Evolutionary conservation across 2,329 filamentous ascomycete genomes (phyloP).

Genomic region (Harringtonia aguacate): DNA sequence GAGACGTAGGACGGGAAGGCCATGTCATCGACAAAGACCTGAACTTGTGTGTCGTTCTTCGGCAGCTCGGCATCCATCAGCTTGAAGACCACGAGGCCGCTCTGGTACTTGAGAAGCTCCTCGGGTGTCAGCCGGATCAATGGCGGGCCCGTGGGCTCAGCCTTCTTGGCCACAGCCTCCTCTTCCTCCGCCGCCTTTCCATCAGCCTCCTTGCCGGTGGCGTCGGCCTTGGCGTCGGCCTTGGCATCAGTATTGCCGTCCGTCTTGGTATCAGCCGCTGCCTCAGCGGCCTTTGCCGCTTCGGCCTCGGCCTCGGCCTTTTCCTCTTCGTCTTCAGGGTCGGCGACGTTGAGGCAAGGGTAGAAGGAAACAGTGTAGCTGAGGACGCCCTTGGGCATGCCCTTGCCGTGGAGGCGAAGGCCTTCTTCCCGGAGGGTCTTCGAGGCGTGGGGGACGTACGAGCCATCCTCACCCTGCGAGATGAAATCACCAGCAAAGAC

Average conservation of each 20-base stretch:
- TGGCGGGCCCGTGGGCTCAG: conserved; percentile 38
- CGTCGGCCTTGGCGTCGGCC: conserved; percentile 4
- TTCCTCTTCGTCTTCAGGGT: conserved; percentile 76
- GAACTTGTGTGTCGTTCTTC: conserved; percentile 63
- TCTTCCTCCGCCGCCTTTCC: conserved; percentile 12
- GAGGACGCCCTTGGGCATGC: conserved; percentile 66
- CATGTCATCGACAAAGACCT: conserved; percentile 91
- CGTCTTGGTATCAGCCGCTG: conserved; percentile 11
- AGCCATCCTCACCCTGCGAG: conserved; percentile 63
- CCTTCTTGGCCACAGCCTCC: conserved; percentile 21
- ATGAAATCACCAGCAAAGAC: conserved; percentile 71
- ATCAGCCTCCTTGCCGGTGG: conserved; percentile 20
- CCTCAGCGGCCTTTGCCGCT: conserved; percentile 22
- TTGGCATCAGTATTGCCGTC: conserved; percentile 9
- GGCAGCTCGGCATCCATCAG: conserved; percentile 82
- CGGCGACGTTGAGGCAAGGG: conserved; percentile 74
- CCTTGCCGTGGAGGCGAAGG: conserved; percentile 64
- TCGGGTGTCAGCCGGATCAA: conserved; percentile 72
- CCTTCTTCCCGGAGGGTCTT: conserved; percentile 57
- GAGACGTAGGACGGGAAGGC: conserved; percentile 82
- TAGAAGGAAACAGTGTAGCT: conserved; percentile 84
- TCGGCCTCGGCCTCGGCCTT: conserved; percentile 30
- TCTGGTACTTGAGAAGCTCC: conserved; percentile 77
- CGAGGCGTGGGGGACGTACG: conserved; percentile 68
- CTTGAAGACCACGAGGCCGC: conserved; percentile 87